A percentile compares a stretch with the other conserved stretches of the same genome.
Evolutionary conservation across 208 protist genomes (phyloP).

Genomic region (Crithidia acanthocephali): DNA sequence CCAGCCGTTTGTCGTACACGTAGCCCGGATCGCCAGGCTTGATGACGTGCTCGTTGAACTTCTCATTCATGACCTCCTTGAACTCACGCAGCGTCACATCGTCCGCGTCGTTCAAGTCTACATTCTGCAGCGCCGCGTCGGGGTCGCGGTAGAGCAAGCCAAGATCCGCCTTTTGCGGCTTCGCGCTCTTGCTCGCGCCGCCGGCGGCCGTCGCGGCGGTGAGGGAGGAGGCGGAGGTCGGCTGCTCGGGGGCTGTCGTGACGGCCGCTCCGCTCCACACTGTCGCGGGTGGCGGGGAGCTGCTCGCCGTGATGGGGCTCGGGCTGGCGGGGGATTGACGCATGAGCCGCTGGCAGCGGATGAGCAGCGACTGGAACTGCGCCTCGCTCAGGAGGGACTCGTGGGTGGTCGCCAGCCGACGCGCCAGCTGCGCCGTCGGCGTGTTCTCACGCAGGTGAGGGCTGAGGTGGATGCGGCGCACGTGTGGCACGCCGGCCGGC

Average conservation of each 20-base stretch:
- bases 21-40: slow-evolving; percentile 85
- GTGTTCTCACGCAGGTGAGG: slow-evolving; percentile 31
- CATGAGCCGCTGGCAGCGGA: slow-evolving; percentile 67
- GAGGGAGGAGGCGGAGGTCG: not conserved
- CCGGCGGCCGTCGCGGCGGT: not conserved
- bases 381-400: slow-evolving; percentile 61
- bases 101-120: slow-evolving; percentile 90
- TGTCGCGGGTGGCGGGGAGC: slow-evolving; percentile 1
- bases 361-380: slow-evolving; percentile 59
- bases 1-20: slow-evolving; percentile 87
- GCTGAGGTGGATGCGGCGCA: slow-evolving; percentile 50
- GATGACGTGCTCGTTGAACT: slow-evolving; percentile 70
- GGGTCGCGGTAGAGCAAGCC: slow-evolving; percentile 90
- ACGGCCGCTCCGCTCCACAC: not conserved
- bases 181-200: not conserved
- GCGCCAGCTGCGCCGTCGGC: slow-evolving; percentile 55
- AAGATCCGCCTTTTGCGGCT: slow-evolving; percentile 83
- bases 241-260: not conserved
- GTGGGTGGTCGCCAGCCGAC: slow-evolving; percentile 59
- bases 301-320: not conserved
- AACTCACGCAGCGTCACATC: slow-evolving; percentile 89
- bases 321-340: not conserved
- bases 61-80: slow-evolving; percentile 88
- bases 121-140: slow-evolving; percentile 81
- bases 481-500: slow-evolving; percentile 15